These are phyloP conservation scores for Herpomyces periplanetae DNA, from an alignment of 2,329 filamentous ascomycete species.

Conservation along the genomic window DNA sequence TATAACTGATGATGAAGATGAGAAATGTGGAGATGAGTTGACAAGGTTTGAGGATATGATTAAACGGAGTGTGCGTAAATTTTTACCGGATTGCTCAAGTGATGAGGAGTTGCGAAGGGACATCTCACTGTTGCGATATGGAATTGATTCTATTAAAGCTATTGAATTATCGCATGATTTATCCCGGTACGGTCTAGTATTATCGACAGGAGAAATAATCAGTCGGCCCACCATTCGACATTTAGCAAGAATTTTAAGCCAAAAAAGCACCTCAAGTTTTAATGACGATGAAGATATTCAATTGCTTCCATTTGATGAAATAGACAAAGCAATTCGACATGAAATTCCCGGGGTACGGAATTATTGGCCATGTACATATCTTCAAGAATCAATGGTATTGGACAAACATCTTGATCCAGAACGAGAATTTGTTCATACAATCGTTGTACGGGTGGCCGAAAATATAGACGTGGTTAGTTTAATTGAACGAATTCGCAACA, in stretches of 20 bases:
- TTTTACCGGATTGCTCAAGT: slow-evolving; percentile 13
- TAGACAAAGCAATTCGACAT: too few species aligned
- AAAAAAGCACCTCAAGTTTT: too few species aligned
- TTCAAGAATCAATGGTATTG: slow-evolving; percentile 59
- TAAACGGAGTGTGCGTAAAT: too few species aligned
- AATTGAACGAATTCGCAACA: slow-evolving; percentile 17
- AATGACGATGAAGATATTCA: too few species aligned
- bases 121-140: slow-evolving; percentile 35
- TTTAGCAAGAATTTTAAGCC: too few species aligned
- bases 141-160: slow-evolving; percentile 44
- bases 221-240: too few species aligned
- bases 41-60: slow-evolving; percentile 16
- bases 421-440: slow-evolving; percentile 20
- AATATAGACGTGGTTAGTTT: slow-evolving; percentile 13
- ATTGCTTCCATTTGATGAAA: too few species aligned
- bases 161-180: slow-evolving; percentile 24
- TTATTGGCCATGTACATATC: slow-evolving; percentile 40
- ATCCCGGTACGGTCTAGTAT: too few species aligned
- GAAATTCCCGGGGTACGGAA: too few species aligned
- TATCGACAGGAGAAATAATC: too few species aligned
- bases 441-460: slow-evolving; percentile 24
- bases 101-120: slow-evolving; percentile 13
- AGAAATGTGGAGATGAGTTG: slow-evolving; percentile 10
- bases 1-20: slow-evolving; percentile 6
- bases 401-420: slow-evolving; percentile 10